phyloP scores from a whole-genome alignment of 78 protist genomes.

The Planoprotostelium fungivorum region DNA sequence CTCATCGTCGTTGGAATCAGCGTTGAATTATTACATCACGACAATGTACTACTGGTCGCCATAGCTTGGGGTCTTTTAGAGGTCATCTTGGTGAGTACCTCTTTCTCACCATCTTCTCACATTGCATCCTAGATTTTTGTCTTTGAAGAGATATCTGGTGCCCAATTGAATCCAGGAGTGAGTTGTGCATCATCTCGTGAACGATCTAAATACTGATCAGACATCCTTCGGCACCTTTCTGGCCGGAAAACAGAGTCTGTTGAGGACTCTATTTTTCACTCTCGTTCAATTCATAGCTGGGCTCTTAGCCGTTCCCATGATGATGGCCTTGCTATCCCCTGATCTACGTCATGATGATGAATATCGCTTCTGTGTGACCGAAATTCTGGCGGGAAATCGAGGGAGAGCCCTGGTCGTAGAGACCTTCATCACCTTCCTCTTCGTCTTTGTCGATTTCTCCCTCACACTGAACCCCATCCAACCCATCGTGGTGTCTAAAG shows the following conservation, averaged over 20 bases:
- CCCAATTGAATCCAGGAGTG: neutral
- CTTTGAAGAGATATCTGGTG: neutral
- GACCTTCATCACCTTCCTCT: neutral
- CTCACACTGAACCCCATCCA: neutral
- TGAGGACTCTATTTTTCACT: neutral
- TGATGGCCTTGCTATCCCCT: neutral
- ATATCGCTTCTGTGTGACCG: neutral
- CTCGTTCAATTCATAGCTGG: neutral
- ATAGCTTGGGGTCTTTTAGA: neutral
- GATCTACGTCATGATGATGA: neutral
- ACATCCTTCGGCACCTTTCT: neutral
- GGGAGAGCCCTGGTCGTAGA: neutral
- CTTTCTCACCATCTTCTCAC: neutral
- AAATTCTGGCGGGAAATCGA: neutral
- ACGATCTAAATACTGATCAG: neutral
- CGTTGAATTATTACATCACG: neutral
- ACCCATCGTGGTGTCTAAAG: neutral
- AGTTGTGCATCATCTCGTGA: neutral
- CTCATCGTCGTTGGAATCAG: neutral
- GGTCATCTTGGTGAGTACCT: neutral
- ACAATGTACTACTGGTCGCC: neutral
- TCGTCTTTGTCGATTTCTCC: neutral
- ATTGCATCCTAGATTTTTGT: neutral
- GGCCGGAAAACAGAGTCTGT: neutral
- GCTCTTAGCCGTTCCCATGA: neutral